Evolutionary conservation across 768 basidiomycete genomes (phyloP).

Genomic region (Cystofilobasidium capitatum): DNA sequence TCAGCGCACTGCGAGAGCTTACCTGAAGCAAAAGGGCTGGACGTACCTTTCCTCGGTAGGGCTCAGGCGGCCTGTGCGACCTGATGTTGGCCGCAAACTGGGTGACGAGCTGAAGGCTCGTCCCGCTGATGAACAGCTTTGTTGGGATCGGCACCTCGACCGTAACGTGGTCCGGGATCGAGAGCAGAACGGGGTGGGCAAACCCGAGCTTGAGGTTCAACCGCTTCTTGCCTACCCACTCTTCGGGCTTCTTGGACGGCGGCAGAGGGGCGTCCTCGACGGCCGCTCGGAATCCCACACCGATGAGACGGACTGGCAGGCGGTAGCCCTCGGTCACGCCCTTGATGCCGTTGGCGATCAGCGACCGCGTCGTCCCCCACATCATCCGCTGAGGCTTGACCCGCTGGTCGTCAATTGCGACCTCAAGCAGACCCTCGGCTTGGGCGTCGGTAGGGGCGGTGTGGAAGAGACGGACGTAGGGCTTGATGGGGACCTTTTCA

Average conservation of each 20-base stretch:
- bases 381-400: conserved; percentile 70
- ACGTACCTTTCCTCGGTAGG: conserved; percentile 93
- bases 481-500: conserved; percentile 46
- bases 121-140: conserved; percentile 69
- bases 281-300: conserved; percentile 84
- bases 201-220: conserved; percentile 88
- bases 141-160: conserved; percentile 72
- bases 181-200: conserved; percentile 74
- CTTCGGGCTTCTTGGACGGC: conserved; percentile 31
- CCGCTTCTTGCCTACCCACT: conserved; percentile 27
- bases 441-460: conserved; percentile 22
- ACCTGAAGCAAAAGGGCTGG: not conserved
- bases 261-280: conserved; percentile 64
- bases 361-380: conserved; percentile 91
- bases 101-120: conserved; percentile 78
- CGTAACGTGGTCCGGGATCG: conserved; percentile 70
- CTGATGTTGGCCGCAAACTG: conserved; percentile 80
- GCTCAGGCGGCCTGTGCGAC: conserved; percentile 78
- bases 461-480: conserved; percentile 42
- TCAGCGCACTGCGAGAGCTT: not conserved
- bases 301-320: conserved; percentile 76
- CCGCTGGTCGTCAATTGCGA: conserved; percentile 46
- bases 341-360: conserved; percentile 77
- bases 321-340: conserved; percentile 85
- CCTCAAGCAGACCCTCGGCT: conserved; percentile 23